Evolutionary conservation across 1,139 yeast species (phyloP), one percentile per base, ranked within the genome.

Genomic region (Yamadazyma spencermartinsiae): DNA sequence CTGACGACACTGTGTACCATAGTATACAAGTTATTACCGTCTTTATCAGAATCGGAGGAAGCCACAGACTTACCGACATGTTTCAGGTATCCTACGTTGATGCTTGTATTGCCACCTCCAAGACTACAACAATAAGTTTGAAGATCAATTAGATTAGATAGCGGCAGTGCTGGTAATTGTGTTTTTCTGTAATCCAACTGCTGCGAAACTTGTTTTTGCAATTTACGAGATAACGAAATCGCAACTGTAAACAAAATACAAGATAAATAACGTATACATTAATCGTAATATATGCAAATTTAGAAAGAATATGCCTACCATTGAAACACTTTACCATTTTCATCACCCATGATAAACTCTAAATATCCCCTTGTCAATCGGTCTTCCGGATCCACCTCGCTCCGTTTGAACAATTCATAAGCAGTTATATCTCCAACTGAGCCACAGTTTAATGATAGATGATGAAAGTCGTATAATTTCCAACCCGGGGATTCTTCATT

Each of bases 1-100:
- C 45, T 9, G 79, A 67, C 27, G 78, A 72, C 15, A 70, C 60
- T 29, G 60, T 49, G 48, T 74, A 75, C 80, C 80, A 75, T 20
- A 56, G 38, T 19, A 68, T 45, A 46, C 79, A 74, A 26, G 63
- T 44, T 4, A 54, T 41, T 2, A 68, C 46, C 9, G 65, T 62
- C 37, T 54, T 57, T 23, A 62, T 38, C 45, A 67, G 61, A n/a
- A 67, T 46, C 3, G 71, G 64, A 12, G 66, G 65, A 8, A 57
- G 28, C 47, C 46, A 48, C 35, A 20, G 38, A n/a, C 30, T 12
- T 8, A 34, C 12, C 12, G 15, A 16, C 45, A 42, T 36, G 11
- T 5, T 24, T 11, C 23, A 8, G 10, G 10, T 20, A 20, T 7
- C 23, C 23, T n/a, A n/a, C n/a, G n/a, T n/a, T n/a, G n/a, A n/a